Evolutionary conservation across 345 rosid genomes (phyloP), one percentile per base, ranked within the genome.

Genomic region (Aurinia saxatilis): DNA sequence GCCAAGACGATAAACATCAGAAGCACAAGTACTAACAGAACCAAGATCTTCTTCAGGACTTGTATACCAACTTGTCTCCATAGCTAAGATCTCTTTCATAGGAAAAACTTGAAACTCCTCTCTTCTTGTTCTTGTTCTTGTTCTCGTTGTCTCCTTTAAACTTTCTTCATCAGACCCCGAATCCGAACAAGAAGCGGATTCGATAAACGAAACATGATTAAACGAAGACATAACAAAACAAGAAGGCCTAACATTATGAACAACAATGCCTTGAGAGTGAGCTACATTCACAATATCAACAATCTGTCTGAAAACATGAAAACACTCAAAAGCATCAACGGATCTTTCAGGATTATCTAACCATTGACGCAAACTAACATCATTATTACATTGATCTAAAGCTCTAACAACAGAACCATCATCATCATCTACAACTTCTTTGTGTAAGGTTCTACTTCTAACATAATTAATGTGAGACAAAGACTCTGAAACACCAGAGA

Each of bases 361-460:
- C 98, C 98, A 91, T 27, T 86, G 90, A 71, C 98, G 84, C 80
- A 91, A 77, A 77, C 98, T 92, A 60, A 89, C 77, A 75, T 84
- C 91, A 23, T 77, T n/a, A n/a, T n/a, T 87, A 83, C 88, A 79
- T 63, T n/a, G n/a, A n/a, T 80, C 88, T 37, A 80, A 41, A 21
- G 78, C 65, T 59, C 69, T 73, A 14, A 74, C 67, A 62, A 73
- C 78, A 63, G 76, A 83, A 58, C 80, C 72, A 52, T 49, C 69
- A 66, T 42, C 47, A 59, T 27, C 30, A 27, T 27, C 30, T 2
- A 2, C 30, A 27, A 27, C 83, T 60, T 79, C 89, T 61, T 54
- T 69, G 15, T 60, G 16, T 79, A 77, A 83, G 80, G n/a, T n/a
- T n/a, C n/a, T 21, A 21, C 69, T 76, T 66, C 76, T 84, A 12